Evolutionary conservation across 2,329 filamentous ascomycete genomes (phyloP).

Genomic region (Fusarium pseudoanthophilum): DNA sequence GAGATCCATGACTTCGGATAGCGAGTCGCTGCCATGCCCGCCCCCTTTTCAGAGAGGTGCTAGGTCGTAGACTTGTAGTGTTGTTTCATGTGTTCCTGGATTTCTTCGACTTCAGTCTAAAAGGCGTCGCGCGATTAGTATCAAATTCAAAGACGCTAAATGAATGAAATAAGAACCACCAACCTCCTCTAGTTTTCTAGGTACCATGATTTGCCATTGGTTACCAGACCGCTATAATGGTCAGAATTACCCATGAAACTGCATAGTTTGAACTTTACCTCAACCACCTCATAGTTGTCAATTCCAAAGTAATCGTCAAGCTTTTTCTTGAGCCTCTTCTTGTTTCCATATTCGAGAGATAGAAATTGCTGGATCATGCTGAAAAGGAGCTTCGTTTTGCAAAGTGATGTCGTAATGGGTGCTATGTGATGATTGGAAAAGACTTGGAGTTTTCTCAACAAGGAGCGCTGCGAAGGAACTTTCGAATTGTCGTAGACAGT

Average conservation of each 20-base stretch:
- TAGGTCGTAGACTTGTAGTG: neutral
- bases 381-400: too few species aligned
- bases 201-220: neutral
- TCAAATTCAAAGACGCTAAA: fast-evolving
- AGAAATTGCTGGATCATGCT: too few species aligned
- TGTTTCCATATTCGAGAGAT: neutral
- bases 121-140: neutral
- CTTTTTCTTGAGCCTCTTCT: neutral
- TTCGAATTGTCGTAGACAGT: too few species aligned
- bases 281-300: neutral
- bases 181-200: neutral
- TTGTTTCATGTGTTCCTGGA: neutral
- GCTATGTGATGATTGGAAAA: too few species aligned
- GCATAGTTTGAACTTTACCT: neutral
- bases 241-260: neutral
- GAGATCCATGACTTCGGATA: neutral
- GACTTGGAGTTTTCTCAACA: too few species aligned
- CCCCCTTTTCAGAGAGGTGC: neutral
- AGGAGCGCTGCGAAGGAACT: too few species aligned
- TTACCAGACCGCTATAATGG: neutral
- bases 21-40: neutral
- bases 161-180: neutral
- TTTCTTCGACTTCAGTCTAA: neutral
- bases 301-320: neutral
- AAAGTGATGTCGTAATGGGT: too few species aligned